Base-by-base conservation (phyloP, 306 rosid species). In the Quercus alba region DNA sequence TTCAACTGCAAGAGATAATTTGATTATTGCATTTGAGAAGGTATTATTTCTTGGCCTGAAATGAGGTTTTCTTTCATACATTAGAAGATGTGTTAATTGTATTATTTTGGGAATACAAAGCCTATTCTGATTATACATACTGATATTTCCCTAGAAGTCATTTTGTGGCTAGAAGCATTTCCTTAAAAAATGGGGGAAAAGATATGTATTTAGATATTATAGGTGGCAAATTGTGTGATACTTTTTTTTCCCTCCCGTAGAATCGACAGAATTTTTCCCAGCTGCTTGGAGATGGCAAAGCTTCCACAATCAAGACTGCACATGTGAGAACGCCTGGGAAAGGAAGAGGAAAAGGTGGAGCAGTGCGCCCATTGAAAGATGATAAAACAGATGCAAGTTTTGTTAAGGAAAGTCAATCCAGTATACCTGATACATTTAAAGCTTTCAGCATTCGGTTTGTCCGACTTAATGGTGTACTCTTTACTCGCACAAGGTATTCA, bases 1-100 rank as follows among this genome's bases (percentile, higher is more conserved):
- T 88, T 73, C 97, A 79, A 94, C 98, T 61, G 97, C 98, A 19
- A 92, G 97, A 73, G 98, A 94, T 54, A 94, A 94, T 85, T 87
- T 94, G 84, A 89, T 89, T 76, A 89, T 94, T 70, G 97, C 97
- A 56, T 94, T 92, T 87, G 98, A 94, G 86, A 94, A 94, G 98
- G 98, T 94, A 89, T 81, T 70, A 26, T 30, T 49, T 49, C 54
- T 57, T 57, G 26, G 63, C 26, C 63, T 56, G 23, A 57, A 57
- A 57, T 57, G 62, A 57, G 62, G 26, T 57, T 18, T 57, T 57
- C 63, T 57, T 10, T 57, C 63, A 57, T 20, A 21, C 26, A 19
- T 57, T n/a, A 57, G 23, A 57, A 57, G 19, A n/a, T 57, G 62
- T 6, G 13, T 56, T n/a, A 18, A 56, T n/a, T 57, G 10, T 57